Evolutionary conservation across 345 rosid species (phyloP).

Genomic region (Linum lewisii): DNA sequence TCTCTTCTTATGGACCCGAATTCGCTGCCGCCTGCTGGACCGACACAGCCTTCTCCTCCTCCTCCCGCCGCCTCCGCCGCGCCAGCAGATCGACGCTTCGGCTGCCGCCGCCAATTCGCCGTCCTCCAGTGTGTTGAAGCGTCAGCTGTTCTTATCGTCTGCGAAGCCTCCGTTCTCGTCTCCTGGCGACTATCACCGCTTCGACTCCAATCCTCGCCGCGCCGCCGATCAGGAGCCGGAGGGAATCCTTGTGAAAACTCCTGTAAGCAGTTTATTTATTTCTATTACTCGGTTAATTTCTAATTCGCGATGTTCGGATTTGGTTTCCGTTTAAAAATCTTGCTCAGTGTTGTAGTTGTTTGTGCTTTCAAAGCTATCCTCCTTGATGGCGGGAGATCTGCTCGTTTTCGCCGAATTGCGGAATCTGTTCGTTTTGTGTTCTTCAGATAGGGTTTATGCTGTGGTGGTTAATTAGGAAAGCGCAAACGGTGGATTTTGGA

Average conservation of each 20-base stretch:
- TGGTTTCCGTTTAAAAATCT: constrained; percentile 3
- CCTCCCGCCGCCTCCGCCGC: constrained; percentile 2
- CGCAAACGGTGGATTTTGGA: no score
- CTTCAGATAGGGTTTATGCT: not conserved
- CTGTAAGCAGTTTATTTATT: constrained; percentile 35
- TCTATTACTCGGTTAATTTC: not conserved
- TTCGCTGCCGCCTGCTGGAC: constrained; percentile 28
- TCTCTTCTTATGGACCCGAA: constrained; percentile 33
- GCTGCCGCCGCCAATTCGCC: not conserved
- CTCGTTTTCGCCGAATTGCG: not conserved
- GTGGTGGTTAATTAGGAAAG: not conserved
- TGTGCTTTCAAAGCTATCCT: not conserved
- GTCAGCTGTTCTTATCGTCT: constrained; percentile 49
- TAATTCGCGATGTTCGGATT: not conserved
- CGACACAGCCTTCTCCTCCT: constrained; percentile 12
- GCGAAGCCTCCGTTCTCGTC: constrained; percentile 61
- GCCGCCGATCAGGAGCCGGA: constrained; percentile 47
- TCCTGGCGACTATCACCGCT: constrained; percentile 70
- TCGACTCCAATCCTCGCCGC: constrained; percentile 34
- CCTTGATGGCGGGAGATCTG: constrained; percentile 21
- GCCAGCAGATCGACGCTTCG: not conserved
- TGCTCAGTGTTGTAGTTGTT: constrained; percentile 2
- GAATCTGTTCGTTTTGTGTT: not conserved
- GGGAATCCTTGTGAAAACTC: constrained; percentile 47
- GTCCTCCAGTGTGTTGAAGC: constrained; percentile 18